Evolutionary conservation across 345 rosid genomes (phyloP), one percentile per base, ranked within the genome.

Genomic region (Excoecaria cochinchinensis): DNA sequence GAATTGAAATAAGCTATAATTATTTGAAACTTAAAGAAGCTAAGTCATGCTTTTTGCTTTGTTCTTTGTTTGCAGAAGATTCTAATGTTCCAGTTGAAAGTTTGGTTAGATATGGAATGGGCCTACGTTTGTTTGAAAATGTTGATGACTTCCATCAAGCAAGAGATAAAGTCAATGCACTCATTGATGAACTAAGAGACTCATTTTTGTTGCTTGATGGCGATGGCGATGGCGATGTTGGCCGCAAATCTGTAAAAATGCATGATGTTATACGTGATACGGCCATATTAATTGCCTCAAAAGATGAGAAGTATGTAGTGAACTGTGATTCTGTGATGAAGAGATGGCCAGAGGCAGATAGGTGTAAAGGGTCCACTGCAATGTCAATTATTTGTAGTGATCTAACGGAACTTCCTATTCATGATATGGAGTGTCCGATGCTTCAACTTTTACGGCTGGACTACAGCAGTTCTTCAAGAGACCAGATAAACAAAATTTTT

Each of bases 401-500:
- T 9, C 24, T 63, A 2, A 40, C 1, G 15, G 12, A 66, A 11
- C 61, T 60, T 36, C 56, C 70, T 7, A 19, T 55, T n/a, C n/a
- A n/a, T 21, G 70, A 16, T 59, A 56, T 70, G 24, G 67, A 63
- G 1, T 77, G 69, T 36, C 83, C 84, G 3, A 19, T 46, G 6
- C 72, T 80, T 46, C 53, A 8, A 12, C 42, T 77, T 19, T 73
- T 79, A 8, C 6, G 3, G 0, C 0, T 82, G 8, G 0, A 0
- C 0, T 13, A 9, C 0, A 11, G 0, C 0, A 0, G 40, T 12
- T 4, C 39, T 0, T 50, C 64, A 19, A 0, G 44, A 8, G 0
- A 44, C 39, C 73, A 82, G 9, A 78, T 83, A 0, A 10, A 62
- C 3, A 21, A 31, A 0, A 68, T 82, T 52, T 82, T 80, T 24